Base-by-base conservation (phyloP, 2,329 filamentous ascomycete genomes). In the Colletotrichum brevisporum region DNA sequence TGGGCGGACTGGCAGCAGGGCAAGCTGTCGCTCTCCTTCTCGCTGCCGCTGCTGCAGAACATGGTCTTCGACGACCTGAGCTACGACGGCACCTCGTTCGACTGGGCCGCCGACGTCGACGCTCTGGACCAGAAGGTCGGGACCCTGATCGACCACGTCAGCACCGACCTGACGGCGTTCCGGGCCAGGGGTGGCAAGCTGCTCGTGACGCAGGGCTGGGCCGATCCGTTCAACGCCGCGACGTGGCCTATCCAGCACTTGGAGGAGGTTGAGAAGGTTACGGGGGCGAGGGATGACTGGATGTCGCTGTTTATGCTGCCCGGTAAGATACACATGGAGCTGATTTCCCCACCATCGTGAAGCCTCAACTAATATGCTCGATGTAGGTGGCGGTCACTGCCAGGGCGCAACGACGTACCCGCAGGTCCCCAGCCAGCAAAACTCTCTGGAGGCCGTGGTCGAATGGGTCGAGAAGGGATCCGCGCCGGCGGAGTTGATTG, bases 211-310 rank as follows among this genome's bases (percentile, higher is more conserved):
- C 65, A 68, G 18, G 53, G 65, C 0, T 68, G 54, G 53, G 41
- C 61, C 6, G 65, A 68, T 15, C 65, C 65, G 6, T 59, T 41
- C 3, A 68, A 59, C 24, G 65, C 65, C 3, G 61, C 61, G 8
- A 65, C 65, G 6, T 66, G 66, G 55, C 66, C 55, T 4, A 60
- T 60, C 3, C n/a, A 60, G 18, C 66, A 69, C 10, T n/a, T 60
- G 5, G 68, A 74, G 6, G 78, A 80, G 63, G 73, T 80, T 6
- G 73, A 75, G n/a, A 76, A 75, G 51, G 72, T 76, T 5, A 76
- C 72, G 5, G 72, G 61, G 10, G 62, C 41, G 2, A 5, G 55
- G 10, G 18, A 51, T 0, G 66, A 60, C 2, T 69, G 66, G 61
- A 27, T 52, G 4, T 59, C 66, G 1, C 3, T 69, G 10, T 66